Conservation (phyloP, 2,329 filamentous ascomycete genomes). For the Teratosphaeria epicoccoides region DNA sequence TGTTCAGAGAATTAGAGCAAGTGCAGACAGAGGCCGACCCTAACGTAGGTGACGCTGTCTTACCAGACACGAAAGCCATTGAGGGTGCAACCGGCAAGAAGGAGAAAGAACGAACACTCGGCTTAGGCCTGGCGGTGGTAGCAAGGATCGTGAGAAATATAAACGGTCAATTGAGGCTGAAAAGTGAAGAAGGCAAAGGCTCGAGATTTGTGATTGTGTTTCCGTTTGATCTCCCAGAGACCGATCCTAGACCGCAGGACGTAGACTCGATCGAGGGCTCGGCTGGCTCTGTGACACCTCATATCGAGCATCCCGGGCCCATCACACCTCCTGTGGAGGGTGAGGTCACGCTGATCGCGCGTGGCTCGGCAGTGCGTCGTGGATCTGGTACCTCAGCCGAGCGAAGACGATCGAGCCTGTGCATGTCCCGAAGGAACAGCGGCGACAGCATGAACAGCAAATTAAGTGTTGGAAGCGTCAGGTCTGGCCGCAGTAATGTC, state of each 20-base stretch:
- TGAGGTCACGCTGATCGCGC: conserved; percentile 54
- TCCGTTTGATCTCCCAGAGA: conserved; percentile 57
- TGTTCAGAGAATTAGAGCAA: conserved; percentile 56
- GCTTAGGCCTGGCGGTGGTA: conserved; percentile 79
- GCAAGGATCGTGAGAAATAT: conserved; percentile 79
- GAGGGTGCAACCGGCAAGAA: not conserved
- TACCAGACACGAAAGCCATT: not conserved
- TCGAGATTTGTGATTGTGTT: conserved; percentile 73
- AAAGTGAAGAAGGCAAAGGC: conserved; percentile 72
- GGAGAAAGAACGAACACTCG: conserved; percentile 44
- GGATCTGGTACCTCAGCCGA: not conserved
- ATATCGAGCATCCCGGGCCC: conserved; percentile 6
- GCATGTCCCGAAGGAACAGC: conserved; percentile 24
- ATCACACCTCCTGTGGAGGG: conserved; percentile 22
- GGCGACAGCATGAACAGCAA: conserved; percentile 40
- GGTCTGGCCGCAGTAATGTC: conserved; percentile 26
- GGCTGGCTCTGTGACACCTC: conserved; percentile 16
- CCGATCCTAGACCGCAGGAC: conserved; percentile 15
- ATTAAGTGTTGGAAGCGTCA: conserved; percentile 38
- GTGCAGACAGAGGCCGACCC: conserved; percentile 38
- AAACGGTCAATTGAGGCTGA: conserved; percentile 75
- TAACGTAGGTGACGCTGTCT: not conserved
- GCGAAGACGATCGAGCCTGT: not conserved
- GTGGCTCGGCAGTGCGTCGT: conserved; percentile 25
- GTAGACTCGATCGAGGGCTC: conserved; percentile 9